Base-by-base conservation (phyloP, 192 early-diverging fungal genomes). In the Rhizophlyctis rosea region DNA sequence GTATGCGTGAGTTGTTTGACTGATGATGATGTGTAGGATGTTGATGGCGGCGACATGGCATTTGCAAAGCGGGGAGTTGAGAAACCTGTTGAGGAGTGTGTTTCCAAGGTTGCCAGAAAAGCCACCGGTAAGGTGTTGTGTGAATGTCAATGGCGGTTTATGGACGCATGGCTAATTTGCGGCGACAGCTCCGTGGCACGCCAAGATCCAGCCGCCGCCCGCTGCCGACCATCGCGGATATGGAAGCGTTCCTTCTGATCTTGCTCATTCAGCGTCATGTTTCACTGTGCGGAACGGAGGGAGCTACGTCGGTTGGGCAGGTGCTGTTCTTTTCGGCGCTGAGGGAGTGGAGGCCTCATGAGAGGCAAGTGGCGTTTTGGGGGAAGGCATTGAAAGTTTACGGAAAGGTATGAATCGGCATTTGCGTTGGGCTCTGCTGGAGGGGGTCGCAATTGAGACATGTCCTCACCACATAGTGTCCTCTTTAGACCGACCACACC, bases 221-320 rank as follows among this genome's bases (percentile, higher is more conserved):
- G 29, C 16, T 14, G 16, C 57, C 57, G 2, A 58, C 57, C 0
- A 36, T 58, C 3, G 28, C 57, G 14, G 57, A 58, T 36, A 36
- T 58, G 28, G 57, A 58, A 29, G 57, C 57, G 32, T 58, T 58
- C 57, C 16, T 58, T 36, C 29, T 58, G 14, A 58, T 58, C 32
- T 29, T 58, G 18, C 27, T 58, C 18, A 27, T 36, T 4, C 57
- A 58, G 29, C 18, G 57, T 25, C 31, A 58, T 36, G 33, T 47
- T 23, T n/a, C n/a, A n/a, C n/a, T n/a, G n/a, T n/a, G n/a, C n/a
- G n/a, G n/a, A n/a, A n/a, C n/a, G n/a, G 3, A 23, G 30, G 34
- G 34, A 23, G 57, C 27, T 18, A 44, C 32, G 18, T 23, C 57
- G n/a, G 16, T 36, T 21, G 57, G 34, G 1, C 21, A 58, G 33